A percentile compares a stretch with the other conserved stretches of the same genome.
Conservation (phyloP, 148 eudicot genomes). For the Amaranthus cruentus region DNA sequence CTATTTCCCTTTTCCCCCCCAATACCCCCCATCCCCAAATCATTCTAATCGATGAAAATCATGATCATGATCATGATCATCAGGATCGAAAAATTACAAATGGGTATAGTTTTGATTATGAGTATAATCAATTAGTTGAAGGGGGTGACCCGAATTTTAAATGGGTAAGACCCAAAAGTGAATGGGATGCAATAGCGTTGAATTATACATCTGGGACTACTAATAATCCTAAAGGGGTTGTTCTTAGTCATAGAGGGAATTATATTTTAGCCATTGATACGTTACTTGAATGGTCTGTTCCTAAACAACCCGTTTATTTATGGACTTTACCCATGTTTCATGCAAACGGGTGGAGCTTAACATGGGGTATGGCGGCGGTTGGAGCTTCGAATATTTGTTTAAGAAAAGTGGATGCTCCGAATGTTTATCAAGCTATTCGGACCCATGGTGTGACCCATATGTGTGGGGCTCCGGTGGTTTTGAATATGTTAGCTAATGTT, state of each 20-base stretch:
- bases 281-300: conserved; percentile 33
- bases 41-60: conserved; percentile 22
- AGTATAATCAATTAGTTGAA: conserved; percentile 24
- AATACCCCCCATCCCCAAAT: conserved; percentile 10
- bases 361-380: conserved; percentile 50
- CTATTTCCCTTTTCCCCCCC: conserved; percentile 27
- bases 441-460: conserved; percentile 40
- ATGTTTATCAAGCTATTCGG: conserved; percentile 22
- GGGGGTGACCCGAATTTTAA: conserved; percentile 35
- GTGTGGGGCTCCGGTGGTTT: conserved; percentile 50
- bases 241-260: conserved; percentile 34
- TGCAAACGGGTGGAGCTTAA: conserved; percentile 43
- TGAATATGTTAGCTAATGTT: conserved; percentile 23
- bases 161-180: conserved; percentile 40
- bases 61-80: background rate
- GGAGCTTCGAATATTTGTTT: conserved; percentile 44
- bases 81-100: background rate
- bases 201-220: conserved; percentile 55
- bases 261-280: conserved; percentile 32
- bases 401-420: conserved; percentile 31
- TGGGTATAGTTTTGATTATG: background rate
- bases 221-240: conserved; percentile 40
- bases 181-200: conserved; percentile 41
- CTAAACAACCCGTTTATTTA: conserved; percentile 26
- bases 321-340: conserved; percentile 60